Percentiles rank a stretch among this genome's conserved stretches.
These are phyloP conservation scores for Daldinia loculata DNA, from an alignment of 495 filamentous ascomycete genomes.

Conservation along the genomic window DNA sequence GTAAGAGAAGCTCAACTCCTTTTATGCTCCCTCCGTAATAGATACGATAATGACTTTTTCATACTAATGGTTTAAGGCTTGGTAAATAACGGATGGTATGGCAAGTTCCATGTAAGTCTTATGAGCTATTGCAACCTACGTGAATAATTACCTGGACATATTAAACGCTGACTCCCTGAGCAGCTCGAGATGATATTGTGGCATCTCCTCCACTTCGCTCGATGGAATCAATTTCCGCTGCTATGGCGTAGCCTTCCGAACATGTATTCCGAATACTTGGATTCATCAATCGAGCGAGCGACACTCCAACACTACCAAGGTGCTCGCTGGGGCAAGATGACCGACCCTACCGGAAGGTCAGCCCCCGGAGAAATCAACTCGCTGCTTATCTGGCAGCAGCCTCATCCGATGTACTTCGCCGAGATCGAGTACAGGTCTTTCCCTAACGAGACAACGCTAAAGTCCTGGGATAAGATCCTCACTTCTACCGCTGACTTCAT, in stretches of 20 bases:
- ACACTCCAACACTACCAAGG: constrained; percentile 60
- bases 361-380: constrained; percentile 66
- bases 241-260: constrained; percentile 55
- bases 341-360: constrained; percentile 61
- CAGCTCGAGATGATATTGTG: constrained; percentile 64
- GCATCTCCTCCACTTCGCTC: constrained; percentile 62
- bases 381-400: constrained; percentile 65
- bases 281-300: constrained; percentile 57
- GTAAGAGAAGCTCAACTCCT: constrained; percentile 26
- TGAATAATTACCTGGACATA: neutral
- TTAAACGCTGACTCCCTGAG: neutral
- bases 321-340: constrained; percentile 68
- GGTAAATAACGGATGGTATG: constrained; percentile 66
- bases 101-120: constrained; percentile 55
- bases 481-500: constrained; percentile 60
- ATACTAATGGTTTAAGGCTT: constrained; percentile 48
- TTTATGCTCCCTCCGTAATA: constrained; percentile 22
- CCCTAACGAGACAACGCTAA: constrained; percentile 48
- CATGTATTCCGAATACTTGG: constrained; percentile 59
- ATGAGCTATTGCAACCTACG: neutral
- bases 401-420: constrained; percentile 63
- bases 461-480: constrained; percentile 57
- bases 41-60: neutral
- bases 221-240: constrained; percentile 60
- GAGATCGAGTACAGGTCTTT: constrained; percentile 59